Evolutionary conservation across 2,329 filamentous ascomycete species (phyloP).

Genomic region (Fusarium tjaetaba): DNA sequence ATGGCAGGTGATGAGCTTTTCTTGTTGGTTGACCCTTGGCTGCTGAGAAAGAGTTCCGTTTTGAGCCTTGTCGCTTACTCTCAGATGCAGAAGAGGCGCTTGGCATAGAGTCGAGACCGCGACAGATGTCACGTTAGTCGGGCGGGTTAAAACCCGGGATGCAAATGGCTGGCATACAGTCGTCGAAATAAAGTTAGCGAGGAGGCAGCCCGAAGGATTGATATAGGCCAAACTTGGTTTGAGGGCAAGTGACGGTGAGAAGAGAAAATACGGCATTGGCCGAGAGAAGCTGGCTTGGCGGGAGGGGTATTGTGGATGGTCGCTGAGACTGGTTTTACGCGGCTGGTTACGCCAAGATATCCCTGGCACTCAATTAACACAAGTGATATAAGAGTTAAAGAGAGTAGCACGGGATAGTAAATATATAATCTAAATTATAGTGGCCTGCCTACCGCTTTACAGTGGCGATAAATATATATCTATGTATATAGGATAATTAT

Average conservation of each 20-base stretch:
- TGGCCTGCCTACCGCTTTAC: no score
- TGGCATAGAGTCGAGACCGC: not conserved
- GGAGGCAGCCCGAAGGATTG: not conserved
- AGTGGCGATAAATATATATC: no score
- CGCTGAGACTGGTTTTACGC: not conserved
- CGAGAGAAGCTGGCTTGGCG: not conserved
- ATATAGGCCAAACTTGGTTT: not conserved
- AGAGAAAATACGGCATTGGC: rapidly evolving
- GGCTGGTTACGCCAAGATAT: not conserved
- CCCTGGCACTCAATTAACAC: no score
- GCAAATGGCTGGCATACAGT: not conserved
- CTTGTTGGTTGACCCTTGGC: not conserved
- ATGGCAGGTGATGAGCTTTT: not conserved
- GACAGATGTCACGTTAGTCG: not conserved
- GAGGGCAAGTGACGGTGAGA: not conserved
- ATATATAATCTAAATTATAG: no score
- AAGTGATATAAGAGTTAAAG: no score
- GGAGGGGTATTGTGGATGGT: not conserved
- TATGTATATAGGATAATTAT: not conserved
- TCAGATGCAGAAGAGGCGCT: not conserved
- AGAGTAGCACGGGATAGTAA: no score
- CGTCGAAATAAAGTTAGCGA: not conserved
- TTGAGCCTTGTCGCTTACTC: not conserved
- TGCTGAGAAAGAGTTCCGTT: rapidly evolving
- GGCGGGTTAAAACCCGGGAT: rapidly evolving